These are phyloP conservation scores for Lophiotrema nucula DNA, from an alignment of 495 filamentous ascomycete species.

Conservation along the genomic window DNA sequence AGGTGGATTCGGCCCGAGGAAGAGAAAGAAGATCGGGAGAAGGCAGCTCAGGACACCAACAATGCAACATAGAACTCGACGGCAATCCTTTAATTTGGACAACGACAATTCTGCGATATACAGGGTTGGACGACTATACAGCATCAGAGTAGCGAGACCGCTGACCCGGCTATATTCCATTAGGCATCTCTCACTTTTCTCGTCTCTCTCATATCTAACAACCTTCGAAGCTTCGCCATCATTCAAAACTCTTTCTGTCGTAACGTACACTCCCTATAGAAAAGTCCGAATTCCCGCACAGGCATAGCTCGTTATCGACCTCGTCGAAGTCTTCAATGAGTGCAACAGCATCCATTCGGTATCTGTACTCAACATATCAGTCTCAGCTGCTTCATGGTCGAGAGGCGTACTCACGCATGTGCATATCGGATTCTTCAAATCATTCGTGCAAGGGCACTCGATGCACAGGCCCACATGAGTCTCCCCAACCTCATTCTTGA, in stretches of 20 bases:
- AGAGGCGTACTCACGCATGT: conserved; percentile 20
- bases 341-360: conserved; percentile 30
- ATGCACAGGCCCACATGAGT: conserved; percentile 7
- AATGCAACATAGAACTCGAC: not conserved
- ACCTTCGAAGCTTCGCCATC: not conserved
- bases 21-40: conserved; percentile 22
- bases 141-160: no score
- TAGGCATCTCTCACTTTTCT: no score
- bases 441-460: conserved; percentile 16
- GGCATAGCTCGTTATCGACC: not conserved
- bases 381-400: not conserved
- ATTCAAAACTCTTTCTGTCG: not conserved
- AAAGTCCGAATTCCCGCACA: not conserved
- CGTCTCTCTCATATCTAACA: not conserved
- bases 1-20: conserved; percentile 37
- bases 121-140: not conserved
- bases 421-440: conserved; percentile 2
- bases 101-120: not conserved
- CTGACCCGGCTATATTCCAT: no score
- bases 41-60: not conserved
- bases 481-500: not conserved
- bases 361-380: conserved; percentile 6
- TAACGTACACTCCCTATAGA: not conserved
- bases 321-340: not conserved
- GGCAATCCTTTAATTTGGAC: not conserved